A percentile compares a stretch with the other conserved stretches of the same genome.
phyloP scores from a whole-genome alignment of 2,329 filamentous ascomycete genomes.

The Monilinia fructigena region DNA sequence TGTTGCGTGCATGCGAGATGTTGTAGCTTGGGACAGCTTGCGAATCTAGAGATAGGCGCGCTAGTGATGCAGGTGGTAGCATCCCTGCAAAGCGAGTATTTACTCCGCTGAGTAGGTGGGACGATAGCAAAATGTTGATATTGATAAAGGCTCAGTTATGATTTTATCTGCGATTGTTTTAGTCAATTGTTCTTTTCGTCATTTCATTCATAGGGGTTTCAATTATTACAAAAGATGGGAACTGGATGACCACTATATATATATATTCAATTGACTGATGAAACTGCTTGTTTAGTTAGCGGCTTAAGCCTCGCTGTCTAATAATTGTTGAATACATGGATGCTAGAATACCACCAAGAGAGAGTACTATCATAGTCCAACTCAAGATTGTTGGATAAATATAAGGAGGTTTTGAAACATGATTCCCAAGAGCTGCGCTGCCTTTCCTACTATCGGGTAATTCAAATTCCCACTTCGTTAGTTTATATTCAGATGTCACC shows the following conservation, averaged over 20 bases:
- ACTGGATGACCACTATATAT: no score
- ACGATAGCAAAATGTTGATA: neutral
- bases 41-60: conserved; percentile 25
- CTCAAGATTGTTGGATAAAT: no score
- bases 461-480: neutral
- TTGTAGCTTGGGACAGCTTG: conserved; percentile 32
- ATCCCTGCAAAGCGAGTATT: conserved; percentile 16
- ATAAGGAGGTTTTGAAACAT: no score
- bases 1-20: neutral
- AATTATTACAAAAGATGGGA: neutral
- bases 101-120: neutral
- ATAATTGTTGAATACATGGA: neutral
- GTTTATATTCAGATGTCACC: neutral
- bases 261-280: neutral
- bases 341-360: neutral
- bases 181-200: neutral
- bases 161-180: neutral
- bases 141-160: neutral
- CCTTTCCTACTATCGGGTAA: neutral
- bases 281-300: neutral
- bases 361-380: no score
- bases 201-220: neutral
- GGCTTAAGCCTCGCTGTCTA: no score
- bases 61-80: conserved; percentile 19
- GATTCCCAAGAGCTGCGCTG: no score